A percentile compares a stretch with the other conserved stretches of the same genome.
Evolutionary conservation across 2,329 filamentous ascomycete genomes (phyloP).

Genomic region (Cytospora paraplurivora): DNA sequence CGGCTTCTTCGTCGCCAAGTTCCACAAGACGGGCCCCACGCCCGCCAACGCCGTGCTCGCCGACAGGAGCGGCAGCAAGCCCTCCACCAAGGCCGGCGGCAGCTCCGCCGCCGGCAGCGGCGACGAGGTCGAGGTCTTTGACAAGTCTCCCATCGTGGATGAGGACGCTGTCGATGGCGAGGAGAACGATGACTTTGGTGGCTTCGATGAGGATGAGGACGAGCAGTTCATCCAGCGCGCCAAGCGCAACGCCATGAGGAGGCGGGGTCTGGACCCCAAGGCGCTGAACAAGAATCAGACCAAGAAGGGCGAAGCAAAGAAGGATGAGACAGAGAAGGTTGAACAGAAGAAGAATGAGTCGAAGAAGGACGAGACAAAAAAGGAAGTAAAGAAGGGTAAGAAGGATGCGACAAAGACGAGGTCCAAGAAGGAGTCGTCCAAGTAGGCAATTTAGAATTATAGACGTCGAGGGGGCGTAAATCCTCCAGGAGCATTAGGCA

Average conservation of each 20-base stretch:
- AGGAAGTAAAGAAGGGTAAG: background rate
- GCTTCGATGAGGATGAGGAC: conserved; percentile 75
- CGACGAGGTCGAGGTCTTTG: conserved; percentile 53
- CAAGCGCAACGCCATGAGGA: conserved; percentile 72
- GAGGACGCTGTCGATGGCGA: conserved; percentile 47
- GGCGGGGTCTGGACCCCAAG: conserved; percentile 73
- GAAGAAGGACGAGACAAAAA: conserved; percentile 22
- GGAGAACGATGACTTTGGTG: conserved; percentile 62
- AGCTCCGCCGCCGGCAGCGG: conserved; percentile 13
- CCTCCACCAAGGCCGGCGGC: conserved; percentile 27
- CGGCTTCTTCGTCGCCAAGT: conserved; percentile 97
- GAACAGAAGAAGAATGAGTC: conserved; percentile 33
- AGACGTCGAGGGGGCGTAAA: conserved; percentile 26
- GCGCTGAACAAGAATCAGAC: conserved; percentile 47
- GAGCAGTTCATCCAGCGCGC: conserved; percentile 70
- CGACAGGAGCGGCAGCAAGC: conserved; percentile 35
- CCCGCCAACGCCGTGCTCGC: conserved; percentile 57
- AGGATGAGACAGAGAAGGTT: background rate
- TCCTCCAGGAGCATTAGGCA: conserved; percentile 18
- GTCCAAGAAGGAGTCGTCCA: conserved; percentile 24
- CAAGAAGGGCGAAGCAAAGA: conserved; percentile 18
- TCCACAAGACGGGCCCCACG: conserved; percentile 87
- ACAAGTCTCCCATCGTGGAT: conserved; percentile 67
- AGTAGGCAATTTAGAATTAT: conserved; percentile 25
- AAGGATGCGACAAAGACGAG: conserved; percentile 8